Evolutionary conservation across 192 early-diverging fungal genomes (phyloP), one percentile per base, ranked within the genome.

Genomic region (Neocallimastix lanati): DNA sequence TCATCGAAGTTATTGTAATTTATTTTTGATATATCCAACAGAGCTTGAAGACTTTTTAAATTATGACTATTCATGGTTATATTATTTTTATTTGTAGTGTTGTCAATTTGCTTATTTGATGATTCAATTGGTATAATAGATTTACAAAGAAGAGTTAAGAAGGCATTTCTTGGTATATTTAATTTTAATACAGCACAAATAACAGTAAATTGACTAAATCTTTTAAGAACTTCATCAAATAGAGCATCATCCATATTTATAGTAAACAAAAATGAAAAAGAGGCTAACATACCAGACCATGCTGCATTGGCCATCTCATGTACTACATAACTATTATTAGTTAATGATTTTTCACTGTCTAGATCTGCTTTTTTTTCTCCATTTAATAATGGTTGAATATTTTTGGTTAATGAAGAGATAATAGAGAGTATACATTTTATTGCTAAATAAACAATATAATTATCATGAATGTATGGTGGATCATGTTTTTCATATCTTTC

Each of bases 71-170:
- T 92, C 28, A 96, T 82, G 5, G 87, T 79, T 0, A 28, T 78
- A 30, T 30, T 30, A 76, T 25, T 37, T 77, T 33, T 76, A n/a
- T 33, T 37, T 11, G 25, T 0, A 11, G 21, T 11, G 4, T 0
- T 4, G 11, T 37, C 29, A n/a, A 9, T 77, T 27, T 37, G 50
- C 11, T 76, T 76, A 33, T 5, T 78, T 79, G 28, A 84, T 78
- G 82, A 85, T 28, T 29, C 84, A n/a, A 86, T 82, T 13, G 97
- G 95, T 28, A 96, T 83, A 27, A 92, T 89, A 76, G 88, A 88
- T 80, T 94, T 93, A 82, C 95, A 96, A n/a, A 98, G 87, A 38
- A 91, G 88, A 5, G 91, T 88, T 76, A 99, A 79, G 79, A 97
- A 92, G 4, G 93, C 92, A 85, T 99, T 94, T 25, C 96, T 89